Evolutionary conservation across 148 eudicot species (phyloP).

Genomic region (Vaccinium darrowii): DNA sequence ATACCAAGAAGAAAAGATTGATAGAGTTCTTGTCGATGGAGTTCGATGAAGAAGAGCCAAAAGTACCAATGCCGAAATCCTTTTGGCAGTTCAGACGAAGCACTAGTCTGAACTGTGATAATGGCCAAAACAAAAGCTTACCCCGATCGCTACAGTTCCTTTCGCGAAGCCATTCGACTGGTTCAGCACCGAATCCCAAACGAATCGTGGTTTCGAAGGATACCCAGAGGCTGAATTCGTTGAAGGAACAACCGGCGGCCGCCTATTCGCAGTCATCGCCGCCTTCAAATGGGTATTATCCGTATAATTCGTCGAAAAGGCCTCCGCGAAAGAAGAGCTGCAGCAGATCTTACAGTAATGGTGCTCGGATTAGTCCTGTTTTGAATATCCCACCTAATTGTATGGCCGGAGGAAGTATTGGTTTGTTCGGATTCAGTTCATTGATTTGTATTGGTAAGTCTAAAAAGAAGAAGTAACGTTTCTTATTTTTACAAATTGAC

Average conservation of each 20-base stretch:
- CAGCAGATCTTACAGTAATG: slow-evolving; percentile 31
- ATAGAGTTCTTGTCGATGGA: slow-evolving; percentile 53
- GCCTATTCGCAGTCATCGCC: slow-evolving; percentile 19
- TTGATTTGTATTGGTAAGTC: slow-evolving; percentile 59
- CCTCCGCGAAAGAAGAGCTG: slow-evolving; percentile 39
- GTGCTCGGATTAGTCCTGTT: slow-evolving; percentile 52
- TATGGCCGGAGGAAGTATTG: slow-evolving; percentile 52
- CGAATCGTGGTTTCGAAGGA: slow-evolving; percentile 10
- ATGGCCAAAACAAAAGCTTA: slow-evolving; percentile 26
- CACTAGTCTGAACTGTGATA: slow-evolving; percentile 44
- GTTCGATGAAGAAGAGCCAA: slow-evolving; percentile 37
- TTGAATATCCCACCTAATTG: slow-evolving; percentile 57
- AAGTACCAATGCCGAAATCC: slow-evolving; percentile 29
- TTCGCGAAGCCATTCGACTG: slow-evolving; percentile 76
- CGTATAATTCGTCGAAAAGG: slow-evolving; percentile 33
- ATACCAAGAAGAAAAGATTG: slow-evolving; percentile 40
- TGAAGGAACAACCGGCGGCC: slow-evolving; percentile 24
- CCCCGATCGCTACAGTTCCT: slow-evolving; percentile 38
- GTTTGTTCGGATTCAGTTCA: slow-evolving; percentile 67
- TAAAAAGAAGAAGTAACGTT: slow-evolving; percentile 56
- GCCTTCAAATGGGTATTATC: slow-evolving; percentile 13
- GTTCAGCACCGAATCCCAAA: slow-evolving; percentile 56
- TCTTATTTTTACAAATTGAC: background rate
- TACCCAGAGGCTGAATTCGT: slow-evolving; percentile 35
- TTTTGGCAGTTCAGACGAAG: slow-evolving; percentile 62